A percentile compares a stretch with the other conserved stretches of the same genome.
Conservation (phyloP, 2,329 filamentous ascomycete genomes). For the Colletotrichum lentis region DNA sequence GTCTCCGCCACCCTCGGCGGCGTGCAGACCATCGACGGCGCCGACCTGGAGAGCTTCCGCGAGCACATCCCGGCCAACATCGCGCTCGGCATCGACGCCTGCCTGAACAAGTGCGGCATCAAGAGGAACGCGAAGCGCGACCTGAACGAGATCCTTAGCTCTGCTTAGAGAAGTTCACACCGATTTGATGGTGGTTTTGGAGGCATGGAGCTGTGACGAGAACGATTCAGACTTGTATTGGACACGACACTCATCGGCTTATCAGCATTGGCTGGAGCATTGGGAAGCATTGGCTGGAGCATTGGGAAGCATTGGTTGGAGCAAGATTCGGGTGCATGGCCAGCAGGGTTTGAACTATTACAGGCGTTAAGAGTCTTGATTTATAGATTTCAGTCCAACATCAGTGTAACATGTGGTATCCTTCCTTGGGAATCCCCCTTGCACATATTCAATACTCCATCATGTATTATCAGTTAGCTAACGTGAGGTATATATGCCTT, state of each 20-base stretch:
- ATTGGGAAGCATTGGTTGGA: not conserved
- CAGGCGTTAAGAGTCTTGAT: too few species aligned
- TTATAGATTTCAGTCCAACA: too few species aligned
- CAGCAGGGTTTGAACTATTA: too few species aligned
- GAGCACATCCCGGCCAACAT: constrained; percentile 56
- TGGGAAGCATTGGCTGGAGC: not conserved
- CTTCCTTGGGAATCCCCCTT: too few species aligned
- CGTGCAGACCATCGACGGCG: constrained; percentile 48
- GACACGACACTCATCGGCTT: not conserved
- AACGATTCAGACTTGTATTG: not conserved
- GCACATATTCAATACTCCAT: too few species aligned
- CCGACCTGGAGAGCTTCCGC: constrained; percentile 52
- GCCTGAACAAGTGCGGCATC: constrained; percentile 58
- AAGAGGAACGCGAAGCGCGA: constrained; percentile 47
- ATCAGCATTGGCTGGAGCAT: not conserved
- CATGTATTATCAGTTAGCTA: too few species aligned
- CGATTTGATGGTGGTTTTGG: too few species aligned
- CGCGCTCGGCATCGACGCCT: constrained; percentile 60
- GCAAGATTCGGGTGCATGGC: too few species aligned
- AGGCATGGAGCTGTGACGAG: not conserved
- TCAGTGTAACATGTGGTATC: too few species aligned
- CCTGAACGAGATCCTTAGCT: constrained; percentile 39
- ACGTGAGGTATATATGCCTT: too few species aligned
- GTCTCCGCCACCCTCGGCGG: constrained; percentile 53
- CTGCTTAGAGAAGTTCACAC: too few species aligned